Percentiles rank a stretch among this genome's conserved stretches.
phyloP scores from a whole-genome alignment of 169 alveolate species.

The Eimeria sp. region DNA sequence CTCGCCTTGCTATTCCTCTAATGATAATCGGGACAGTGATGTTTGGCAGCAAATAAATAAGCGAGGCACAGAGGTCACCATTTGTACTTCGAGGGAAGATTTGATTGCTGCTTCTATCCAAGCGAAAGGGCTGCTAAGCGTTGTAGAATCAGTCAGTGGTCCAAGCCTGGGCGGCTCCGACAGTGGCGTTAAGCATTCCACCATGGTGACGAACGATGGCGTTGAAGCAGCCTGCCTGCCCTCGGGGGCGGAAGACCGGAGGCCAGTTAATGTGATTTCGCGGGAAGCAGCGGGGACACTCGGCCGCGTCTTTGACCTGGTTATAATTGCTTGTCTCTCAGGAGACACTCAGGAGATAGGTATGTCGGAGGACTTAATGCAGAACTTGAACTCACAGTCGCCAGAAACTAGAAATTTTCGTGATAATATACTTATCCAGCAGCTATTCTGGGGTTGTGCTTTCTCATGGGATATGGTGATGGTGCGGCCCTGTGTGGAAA shows the following conservation, averaged over 20 bases:
- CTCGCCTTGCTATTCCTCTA: neutral
- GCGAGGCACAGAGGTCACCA: constrained; percentile 49
- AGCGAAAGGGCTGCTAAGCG: constrained; percentile 17
- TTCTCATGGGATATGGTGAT: neutral
- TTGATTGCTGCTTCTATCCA: constrained; percentile 32
- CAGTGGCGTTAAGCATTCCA: constrained; percentile 1
- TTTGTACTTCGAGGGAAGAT: constrained; percentile 52
- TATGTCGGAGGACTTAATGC: neutral
- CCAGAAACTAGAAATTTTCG: no score
- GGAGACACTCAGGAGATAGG: constrained; percentile 40
- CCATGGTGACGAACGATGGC: constrained; percentile 8
- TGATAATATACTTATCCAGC: neutral
- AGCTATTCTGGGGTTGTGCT: neutral
- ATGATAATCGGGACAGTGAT: neutral
- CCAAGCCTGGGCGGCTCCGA: neutral
- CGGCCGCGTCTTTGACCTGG: constrained; percentile 6
- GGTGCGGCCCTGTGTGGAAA: neutral
- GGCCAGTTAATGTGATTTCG: constrained; percentile 59
- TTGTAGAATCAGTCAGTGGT: neutral
- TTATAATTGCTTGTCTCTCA: constrained; percentile 52
- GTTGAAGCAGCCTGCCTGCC: neutral
- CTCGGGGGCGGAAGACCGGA: constrained; percentile 18
- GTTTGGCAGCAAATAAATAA: constrained; percentile 34
- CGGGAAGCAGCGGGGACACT: constrained; percentile 18
- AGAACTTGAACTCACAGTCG: neutral